Percentiles rank a stretch among this genome's conserved stretches.
These are phyloP conservation scores for Venturia aucupariae DNA, from an alignment of 2,329 filamentous ascomycete species.

Conservation along the genomic window DNA sequence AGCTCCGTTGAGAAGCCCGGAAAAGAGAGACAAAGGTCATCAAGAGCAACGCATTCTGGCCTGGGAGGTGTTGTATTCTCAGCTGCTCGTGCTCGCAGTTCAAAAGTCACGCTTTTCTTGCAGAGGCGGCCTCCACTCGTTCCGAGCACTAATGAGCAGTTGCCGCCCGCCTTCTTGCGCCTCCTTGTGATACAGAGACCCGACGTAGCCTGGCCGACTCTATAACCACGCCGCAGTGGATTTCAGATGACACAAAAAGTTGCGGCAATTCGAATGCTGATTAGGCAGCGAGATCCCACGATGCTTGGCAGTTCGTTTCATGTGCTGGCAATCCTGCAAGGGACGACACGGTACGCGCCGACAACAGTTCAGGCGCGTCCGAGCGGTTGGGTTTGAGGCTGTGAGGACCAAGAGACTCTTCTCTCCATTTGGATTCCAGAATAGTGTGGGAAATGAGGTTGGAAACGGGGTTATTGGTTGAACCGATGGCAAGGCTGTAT, in stretches of 20 bases:
- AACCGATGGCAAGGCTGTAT: too few relatives aligned
- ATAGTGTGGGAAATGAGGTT: too few relatives aligned
- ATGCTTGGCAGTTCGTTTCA: background rate
- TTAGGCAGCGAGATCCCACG: background rate
- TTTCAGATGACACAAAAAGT: background rate
- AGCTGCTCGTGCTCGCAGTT: too few relatives aligned
- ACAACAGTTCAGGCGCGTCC: background rate
- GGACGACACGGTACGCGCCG: background rate
- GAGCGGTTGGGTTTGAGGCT: background rate
- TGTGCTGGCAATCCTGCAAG: background rate
- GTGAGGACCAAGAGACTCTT: background rate
- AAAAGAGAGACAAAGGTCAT: background rate
- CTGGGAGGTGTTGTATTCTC: background rate
- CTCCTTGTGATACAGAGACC: too few relatives aligned
- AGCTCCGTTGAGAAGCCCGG: background rate
- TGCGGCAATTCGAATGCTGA: background rate
- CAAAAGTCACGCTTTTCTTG: background rate
- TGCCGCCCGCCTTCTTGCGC: background rate
- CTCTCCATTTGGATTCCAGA: too few relatives aligned
- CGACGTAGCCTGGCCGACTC: too few relatives aligned
- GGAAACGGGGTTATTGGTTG: too few relatives aligned
- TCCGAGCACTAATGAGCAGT: background rate
- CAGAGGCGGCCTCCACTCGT: background rate
- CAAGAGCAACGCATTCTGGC: background rate
- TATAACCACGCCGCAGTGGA: background rate